Percentiles rank a stretch among this genome's conserved stretches.
phyloP scores from a whole-genome alignment of 768 basidiomycete genomes.

The Peribolospora baueri region DNA sequence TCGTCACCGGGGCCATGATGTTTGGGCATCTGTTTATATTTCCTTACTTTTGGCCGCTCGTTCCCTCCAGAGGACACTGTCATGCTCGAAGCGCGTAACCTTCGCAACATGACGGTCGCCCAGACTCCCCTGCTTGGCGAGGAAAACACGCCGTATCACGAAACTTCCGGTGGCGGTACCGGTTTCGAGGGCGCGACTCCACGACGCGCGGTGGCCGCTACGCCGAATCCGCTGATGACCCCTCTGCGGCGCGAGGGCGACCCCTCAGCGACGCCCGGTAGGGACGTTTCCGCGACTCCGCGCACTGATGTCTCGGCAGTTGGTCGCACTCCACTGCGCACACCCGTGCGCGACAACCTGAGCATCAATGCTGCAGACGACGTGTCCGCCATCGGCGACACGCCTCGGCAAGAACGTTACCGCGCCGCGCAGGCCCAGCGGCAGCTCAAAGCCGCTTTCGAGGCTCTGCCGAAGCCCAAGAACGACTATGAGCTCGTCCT shows the following conservation, averaged over 20 bases:
- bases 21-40: background rate
- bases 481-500: slow-evolving; percentile 91
- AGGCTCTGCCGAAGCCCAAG: slow-evolving; percentile 66
- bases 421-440: slow-evolving; percentile 42
- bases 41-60: background rate
- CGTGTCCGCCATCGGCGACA: slow-evolving; percentile 34
- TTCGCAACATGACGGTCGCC: slow-evolving; percentile 72
- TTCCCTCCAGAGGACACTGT: slow-evolving; percentile 60
- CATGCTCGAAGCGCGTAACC: slow-evolving; percentile 77
- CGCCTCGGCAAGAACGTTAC: slow-evolving; percentile 51
- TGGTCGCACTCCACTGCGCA: slow-evolving; percentile 60
- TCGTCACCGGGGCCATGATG: background rate
- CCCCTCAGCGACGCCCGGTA: slow-evolving; percentile 20
- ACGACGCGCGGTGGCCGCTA: slow-evolving; percentile 67
- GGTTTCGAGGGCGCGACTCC: slow-evolving; percentile 92
- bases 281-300: slow-evolving; percentile 31
- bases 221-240: slow-evolving; percentile 87
- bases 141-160: slow-evolving; percentile 84
- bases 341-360: slow-evolving; percentile 79
- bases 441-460: slow-evolving; percentile 56
- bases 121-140: slow-evolving; percentile 92
- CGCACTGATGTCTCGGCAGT: slow-evolving; percentile 19
- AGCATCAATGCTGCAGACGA: slow-evolving; percentile 45
- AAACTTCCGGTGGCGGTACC: slow-evolving; percentile 44
- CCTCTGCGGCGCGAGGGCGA: slow-evolving; percentile 32